Conservation (phyloP, 2,329 filamentous ascomycete species). For the Cytospora piceae region DNA sequence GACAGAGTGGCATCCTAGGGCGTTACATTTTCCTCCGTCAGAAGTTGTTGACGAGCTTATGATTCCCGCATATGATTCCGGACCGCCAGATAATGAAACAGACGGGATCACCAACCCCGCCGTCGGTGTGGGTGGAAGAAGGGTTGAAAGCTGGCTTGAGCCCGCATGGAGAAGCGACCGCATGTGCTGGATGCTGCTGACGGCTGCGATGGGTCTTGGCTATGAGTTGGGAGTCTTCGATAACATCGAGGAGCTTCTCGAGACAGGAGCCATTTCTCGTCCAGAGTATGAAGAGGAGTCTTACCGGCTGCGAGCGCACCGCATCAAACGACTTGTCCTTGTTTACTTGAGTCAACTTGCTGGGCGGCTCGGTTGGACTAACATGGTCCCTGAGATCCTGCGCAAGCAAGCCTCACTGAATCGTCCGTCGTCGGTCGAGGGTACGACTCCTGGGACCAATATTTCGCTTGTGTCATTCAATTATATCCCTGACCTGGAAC, state of each 20-base stretch:
- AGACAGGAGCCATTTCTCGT: conserved; percentile 60
- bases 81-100: conserved; percentile 4
- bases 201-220: conserved; percentile 84
- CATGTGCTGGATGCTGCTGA: conserved; percentile 98
- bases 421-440: conserved; percentile 54
- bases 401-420: conserved; percentile 57
- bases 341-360: conserved; percentile 95
- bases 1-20: conserved; percentile 96
- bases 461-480: conserved; percentile 63
- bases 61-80: conserved; percentile 61
- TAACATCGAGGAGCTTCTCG: conserved; percentile 73
- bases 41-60: conserved; percentile 73
- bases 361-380: conserved; percentile 87
- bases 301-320: conserved; percentile 76
- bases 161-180: conserved; percentile 93
- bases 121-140: conserved; percentile 74
- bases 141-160: conserved; percentile 95
- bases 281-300: conserved; percentile 74
- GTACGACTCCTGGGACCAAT: conserved; percentile 64
- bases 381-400: conserved; percentile 79
- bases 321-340: conserved; percentile 83
- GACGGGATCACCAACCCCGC: conserved; percentile 47
- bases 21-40: conserved; percentile 88
- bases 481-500: conserved; percentile 68
- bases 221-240: conserved; percentile 97